These are phyloP conservation scores for Plasmodium reichenowi DNA, from an alignment of 169 alveolate species.

Conservation along the genomic window DNA sequence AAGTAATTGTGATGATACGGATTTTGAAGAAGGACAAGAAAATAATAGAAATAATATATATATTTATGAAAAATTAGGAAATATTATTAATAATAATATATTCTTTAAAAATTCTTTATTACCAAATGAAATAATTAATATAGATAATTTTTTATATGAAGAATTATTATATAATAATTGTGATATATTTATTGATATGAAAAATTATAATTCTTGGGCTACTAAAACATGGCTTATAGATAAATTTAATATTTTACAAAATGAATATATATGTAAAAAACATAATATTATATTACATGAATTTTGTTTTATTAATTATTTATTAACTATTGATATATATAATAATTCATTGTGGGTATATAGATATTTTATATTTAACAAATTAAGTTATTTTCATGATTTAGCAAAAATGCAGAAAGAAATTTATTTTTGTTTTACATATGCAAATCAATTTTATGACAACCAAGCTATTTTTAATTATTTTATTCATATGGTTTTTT, in stretches of 20 bases:
- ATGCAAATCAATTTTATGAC: slow-evolving; percentile 50
- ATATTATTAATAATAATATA: slow-evolving; percentile 21
- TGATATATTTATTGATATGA: slow-evolving; percentile 66
- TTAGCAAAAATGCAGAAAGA: slow-evolving; percentile 29
- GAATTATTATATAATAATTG: slow-evolving; percentile 66
- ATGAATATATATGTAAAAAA: slow-evolving; percentile 33
- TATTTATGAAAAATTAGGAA: slow-evolving; percentile 26
- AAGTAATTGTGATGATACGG: slow-evolving; percentile 48
- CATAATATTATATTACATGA: slow-evolving; percentile 60
- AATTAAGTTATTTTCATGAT: slow-evolving; percentile 39
- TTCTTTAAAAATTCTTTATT: slow-evolving; percentile 69
- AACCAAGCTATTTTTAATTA: slow-evolving; percentile 67
- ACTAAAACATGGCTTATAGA: slow-evolving; percentile 72
- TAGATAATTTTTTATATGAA: slow-evolving; percentile 66
- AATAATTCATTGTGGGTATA: slow-evolving; percentile 76
- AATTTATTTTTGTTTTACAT: slow-evolving; percentile 53
- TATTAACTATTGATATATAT: slow-evolving; percentile 66
- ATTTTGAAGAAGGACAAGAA: slow-evolving; percentile 11
- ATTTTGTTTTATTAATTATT: slow-evolving; percentile 40
- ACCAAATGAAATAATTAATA: slow-evolving; percentile 33
- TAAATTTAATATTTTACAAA: slow-evolving; percentile 32
- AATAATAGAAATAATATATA: slow-evolving; percentile 4
- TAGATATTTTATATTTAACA: slow-evolving; percentile 53
- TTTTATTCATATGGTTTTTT: slow-evolving; percentile 40
- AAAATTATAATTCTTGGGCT: slow-evolving; percentile 77